A percentile compares a stretch with the other conserved stretches of the same genome.
phyloP scores from a whole-genome alignment of 2,329 filamentous ascomycete species.

The Hypoxylon sp. region DNA sequence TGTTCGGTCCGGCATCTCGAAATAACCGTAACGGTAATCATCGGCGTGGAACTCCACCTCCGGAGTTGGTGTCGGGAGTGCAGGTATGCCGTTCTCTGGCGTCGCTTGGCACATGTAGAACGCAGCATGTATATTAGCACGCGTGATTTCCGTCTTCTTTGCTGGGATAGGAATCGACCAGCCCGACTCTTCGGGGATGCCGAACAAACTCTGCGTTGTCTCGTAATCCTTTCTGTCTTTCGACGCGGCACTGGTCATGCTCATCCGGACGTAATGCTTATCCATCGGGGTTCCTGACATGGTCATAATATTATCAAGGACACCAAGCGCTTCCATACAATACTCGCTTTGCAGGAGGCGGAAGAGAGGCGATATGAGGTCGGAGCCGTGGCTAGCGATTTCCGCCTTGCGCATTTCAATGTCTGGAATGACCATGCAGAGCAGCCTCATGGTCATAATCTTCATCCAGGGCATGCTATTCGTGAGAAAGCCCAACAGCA shows the following conservation, averaged over 20 bases:
- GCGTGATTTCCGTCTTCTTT: constrained; percentile 83
- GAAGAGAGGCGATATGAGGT: constrained; percentile 91
- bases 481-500: constrained; percentile 88
- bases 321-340: constrained; percentile 89
- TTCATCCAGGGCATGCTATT: constrained; percentile 92
- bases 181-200: constrained; percentile 92
- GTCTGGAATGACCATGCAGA: constrained; percentile 84
- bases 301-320: constrained; percentile 93
- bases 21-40: constrained; percentile 84
- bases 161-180: constrained; percentile 97
- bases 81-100: constrained; percentile 61
- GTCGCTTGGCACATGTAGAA: constrained; percentile 90
- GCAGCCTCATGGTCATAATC: constrained; percentile 88
- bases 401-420: constrained; percentile 93
- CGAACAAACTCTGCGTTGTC: constrained; percentile 91
- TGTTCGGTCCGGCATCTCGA: constrained; percentile 74
- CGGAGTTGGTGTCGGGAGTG: constrained; percentile 73
- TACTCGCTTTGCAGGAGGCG: constrained; percentile 91
- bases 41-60: constrained; percentile 94
- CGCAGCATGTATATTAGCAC: constrained; percentile 92
- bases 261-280: constrained; percentile 95
- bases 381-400: constrained; percentile 88
- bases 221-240: constrained; percentile 93
- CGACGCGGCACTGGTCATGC: constrained; percentile 90
- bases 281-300: constrained; percentile 93